Evolutionary conservation across 78 protist species (phyloP), one percentile per base, ranked within the genome.

Genomic region (Dictyostelium firmibasis): DNA sequence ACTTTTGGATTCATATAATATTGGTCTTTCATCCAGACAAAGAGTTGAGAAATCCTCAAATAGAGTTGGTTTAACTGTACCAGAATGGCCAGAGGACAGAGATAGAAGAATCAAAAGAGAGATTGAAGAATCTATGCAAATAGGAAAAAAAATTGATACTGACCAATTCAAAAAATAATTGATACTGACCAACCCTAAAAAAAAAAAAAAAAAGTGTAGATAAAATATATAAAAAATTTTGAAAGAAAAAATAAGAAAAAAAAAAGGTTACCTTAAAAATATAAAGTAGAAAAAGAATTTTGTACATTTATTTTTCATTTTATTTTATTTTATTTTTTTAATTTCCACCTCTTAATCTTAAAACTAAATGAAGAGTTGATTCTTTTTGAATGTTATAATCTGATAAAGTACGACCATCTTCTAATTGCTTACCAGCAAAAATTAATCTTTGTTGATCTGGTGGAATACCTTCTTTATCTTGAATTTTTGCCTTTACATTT

Each of bases 391-490:
- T 98, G 86, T 98, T 97, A 92, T 98, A 76, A 96, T 97, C 67
- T 69, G 94, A 50, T 9, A 99, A 96, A 79, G 99, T 98, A 67
- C 98, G 99, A 67, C 98, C 99, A 36, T 98, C 99, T 77, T 99
- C 99, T 88, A 99, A 98, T 87, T 99, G 99, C 98, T 98, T 98
- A 57, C 94, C 91, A 79, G 99, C 99, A 79, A 99, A 99, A 86
- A 99, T 99, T 69, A 99, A 97, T 44, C 99, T 95, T 97, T 99
- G 99, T 84, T 98, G 99, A 62, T 99, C 99, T n/a, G 99, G 99
- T 84, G 99, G 99, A 53, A 99, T 99, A 27, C 99, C 99, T 92
- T 99, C 99, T 96, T 99, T 98, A 96, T 98, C 99, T 92, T 98
- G 99, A 86, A 99, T 99, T 97, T 99, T 98, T 38, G 97, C 92